phyloP scores from a whole-genome alignment of 768 basidiomycete species.

The Candolleomyces eurysporus region DNA sequence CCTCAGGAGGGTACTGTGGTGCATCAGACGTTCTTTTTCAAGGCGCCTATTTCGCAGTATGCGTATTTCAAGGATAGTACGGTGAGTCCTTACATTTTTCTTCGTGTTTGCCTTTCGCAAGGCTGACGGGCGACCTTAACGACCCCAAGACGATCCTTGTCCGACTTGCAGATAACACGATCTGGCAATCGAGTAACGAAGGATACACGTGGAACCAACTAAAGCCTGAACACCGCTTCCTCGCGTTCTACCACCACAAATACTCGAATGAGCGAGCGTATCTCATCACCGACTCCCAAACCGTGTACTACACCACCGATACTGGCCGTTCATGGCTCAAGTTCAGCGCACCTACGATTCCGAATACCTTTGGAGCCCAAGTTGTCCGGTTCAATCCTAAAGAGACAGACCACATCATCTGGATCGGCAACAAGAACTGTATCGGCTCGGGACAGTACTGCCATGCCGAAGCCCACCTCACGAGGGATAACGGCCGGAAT shows the following conservation, averaged over 20 bases:
- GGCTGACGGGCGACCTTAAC: neutral
- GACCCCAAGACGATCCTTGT: constrained; percentile 71
- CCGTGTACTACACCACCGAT: constrained; percentile 81
- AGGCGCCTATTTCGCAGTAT: constrained; percentile 63
- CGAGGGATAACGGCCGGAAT: constrained; percentile 68
- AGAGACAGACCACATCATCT: constrained; percentile 79
- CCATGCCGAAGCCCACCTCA: constrained; percentile 72
- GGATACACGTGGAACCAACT: constrained; percentile 87
- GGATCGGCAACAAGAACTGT: constrained; percentile 80
- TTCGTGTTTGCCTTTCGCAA: neutral
- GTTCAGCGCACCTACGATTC: constrained; percentile 57
- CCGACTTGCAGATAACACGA: constrained; percentile 66
- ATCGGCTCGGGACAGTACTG: constrained; percentile 47
- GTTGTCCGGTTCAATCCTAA: constrained; percentile 85
- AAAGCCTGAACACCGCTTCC: constrained; percentile 58
- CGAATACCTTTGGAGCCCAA: constrained; percentile 76
- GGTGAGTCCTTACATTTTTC: constrained; percentile 34
- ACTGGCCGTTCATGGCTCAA: constrained; percentile 71
- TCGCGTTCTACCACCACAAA: constrained; percentile 85
- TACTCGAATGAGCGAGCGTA: constrained; percentile 82
- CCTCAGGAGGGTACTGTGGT: constrained; percentile 76
- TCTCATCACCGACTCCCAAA: constrained; percentile 69
- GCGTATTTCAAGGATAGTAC: constrained; percentile 83
- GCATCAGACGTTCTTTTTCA: constrained; percentile 61
- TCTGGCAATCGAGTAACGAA: constrained; percentile 97